Base-by-base conservation (phyloP, 2,329 filamentous ascomycete genomes). In the Apiospora kogelbergensis region DNA sequence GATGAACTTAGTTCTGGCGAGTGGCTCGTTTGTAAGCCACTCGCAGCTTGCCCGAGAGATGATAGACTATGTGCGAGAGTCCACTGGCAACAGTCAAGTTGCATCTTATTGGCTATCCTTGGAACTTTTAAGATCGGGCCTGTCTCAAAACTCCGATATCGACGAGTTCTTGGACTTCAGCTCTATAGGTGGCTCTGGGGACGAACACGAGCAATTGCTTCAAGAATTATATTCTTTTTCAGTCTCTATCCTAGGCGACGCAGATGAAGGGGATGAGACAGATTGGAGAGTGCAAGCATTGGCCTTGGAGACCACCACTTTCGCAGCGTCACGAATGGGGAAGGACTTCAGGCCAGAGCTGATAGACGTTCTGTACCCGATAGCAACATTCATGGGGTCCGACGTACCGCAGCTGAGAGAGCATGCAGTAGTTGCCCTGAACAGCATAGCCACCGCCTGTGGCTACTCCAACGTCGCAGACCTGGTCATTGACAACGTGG, bases 321-420 rank as follows among this genome's bases (percentile, higher is more conserved):
- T 95, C 68, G 91, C 94, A 71, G 93, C 95, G 2, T 84, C 87
- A 33, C 88, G 88, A 22, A 83, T 92, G 45, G 86, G 89, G 24
- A 77, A 85, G 66, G 87, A 88, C 0, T 99, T 98, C 78, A 89
- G 92, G 3, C 88, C 90, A 2, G 95, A 98, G 77, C 86, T 99
- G 11, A 93, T 98, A 66, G 96, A 99, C 74, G 90, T 94, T 0
- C 83, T 99, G 15, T 99, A 97, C 78, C 95, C 96, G 0, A 86
- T 97, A n/a, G 88, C 97, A 0, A 93, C 96, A n/a, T 88, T 95
- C 66, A 83, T 99, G 20, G 94, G 94, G 4, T 95, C 94, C 3
- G 83, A 86, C 0, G 89, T 90, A 44, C 80, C 85, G 0, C 84
- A 84, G 33, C 83, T 99, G 20, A 91, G 94, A 72, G 87, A 89